Conservation (phyloP, 257 asterid species). For the Solanum chmielewskii region DNA sequence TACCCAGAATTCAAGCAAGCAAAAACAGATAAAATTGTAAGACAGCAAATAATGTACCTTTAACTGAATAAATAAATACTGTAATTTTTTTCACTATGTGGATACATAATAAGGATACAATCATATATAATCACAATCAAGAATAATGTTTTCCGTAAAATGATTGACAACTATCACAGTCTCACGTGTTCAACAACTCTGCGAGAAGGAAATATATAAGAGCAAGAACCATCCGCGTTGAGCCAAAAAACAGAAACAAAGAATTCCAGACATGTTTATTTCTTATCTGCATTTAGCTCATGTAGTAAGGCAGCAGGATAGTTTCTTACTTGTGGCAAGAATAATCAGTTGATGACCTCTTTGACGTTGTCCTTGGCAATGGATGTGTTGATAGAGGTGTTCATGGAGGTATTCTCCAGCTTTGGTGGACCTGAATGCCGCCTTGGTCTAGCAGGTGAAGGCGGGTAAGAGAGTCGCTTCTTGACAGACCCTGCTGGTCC, state of each 20-base stretch:
- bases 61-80: not conserved
- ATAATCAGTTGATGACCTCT: conserved; percentile 16
- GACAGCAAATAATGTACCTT: not conserved
- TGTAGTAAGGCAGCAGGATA: not conserved
- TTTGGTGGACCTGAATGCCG: conserved; percentile 52
- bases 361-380: conserved; percentile 13
- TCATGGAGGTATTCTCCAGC: conserved; percentile 19
- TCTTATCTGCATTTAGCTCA: not conserved
- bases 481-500: conserved; percentile 31
- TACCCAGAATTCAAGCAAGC: not conserved
- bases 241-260: not conserved
- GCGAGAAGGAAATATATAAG: not conserved
- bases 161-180: conserved; percentile 11
- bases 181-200: not conserved
- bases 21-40: not conserved
- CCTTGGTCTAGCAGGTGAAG: conserved; percentile 40
- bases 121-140: not conserved
- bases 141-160: not conserved
- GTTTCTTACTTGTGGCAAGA: not conserved
- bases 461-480: conserved; percentile 54
- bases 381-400: not conserved
- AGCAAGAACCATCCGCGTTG: not conserved
- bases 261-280: not conserved
- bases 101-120: not conserved
- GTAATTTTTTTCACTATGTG: not conserved